Conservation (phyloP, 2,329 filamentous ascomycete species). For the Nothopassalora personata region DNA sequence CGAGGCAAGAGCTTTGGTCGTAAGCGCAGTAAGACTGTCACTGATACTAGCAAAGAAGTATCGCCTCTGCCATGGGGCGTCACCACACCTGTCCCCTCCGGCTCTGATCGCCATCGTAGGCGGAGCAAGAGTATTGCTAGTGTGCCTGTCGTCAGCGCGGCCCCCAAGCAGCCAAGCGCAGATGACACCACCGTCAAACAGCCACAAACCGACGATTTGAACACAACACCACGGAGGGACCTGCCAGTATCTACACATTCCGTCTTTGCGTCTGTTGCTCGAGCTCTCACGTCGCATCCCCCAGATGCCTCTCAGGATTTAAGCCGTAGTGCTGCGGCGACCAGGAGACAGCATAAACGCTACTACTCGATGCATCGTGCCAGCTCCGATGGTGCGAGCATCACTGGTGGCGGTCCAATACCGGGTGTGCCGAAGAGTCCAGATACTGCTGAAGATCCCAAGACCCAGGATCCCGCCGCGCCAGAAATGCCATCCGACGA, state of each 20-base stretch:
- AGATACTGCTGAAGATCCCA: neutral
- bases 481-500: neutral
- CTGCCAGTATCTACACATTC: neutral
- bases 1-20: conserved; percentile 22
- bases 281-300: conserved; percentile 9
- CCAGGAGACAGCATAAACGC: conserved; percentile 2
- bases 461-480: neutral
- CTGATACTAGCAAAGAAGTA: conserved; percentile 5
- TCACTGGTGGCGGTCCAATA: neutral
- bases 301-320: neutral
- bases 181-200: neutral
- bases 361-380: conserved; percentile 7
- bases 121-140: conserved; percentile 15
- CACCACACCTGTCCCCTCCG: neutral
- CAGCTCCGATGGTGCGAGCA: neutral
- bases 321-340: conserved; percentile 2
- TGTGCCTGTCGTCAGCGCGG: neutral
- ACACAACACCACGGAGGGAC: neutral
- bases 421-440: neutral
- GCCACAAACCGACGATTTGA: neutral
- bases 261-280: conserved; percentile 3
- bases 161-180: neutral
- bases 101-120: neutral
- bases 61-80: neutral
- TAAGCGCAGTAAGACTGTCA: conserved; percentile 15